Percentiles rank a stretch among this genome's conserved stretches.
These are phyloP conservation scores for Nannizziopsis arthrosporioides DNA, from an alignment of 2,329 filamentous ascomycete genomes.

Conservation along the genomic window DNA sequence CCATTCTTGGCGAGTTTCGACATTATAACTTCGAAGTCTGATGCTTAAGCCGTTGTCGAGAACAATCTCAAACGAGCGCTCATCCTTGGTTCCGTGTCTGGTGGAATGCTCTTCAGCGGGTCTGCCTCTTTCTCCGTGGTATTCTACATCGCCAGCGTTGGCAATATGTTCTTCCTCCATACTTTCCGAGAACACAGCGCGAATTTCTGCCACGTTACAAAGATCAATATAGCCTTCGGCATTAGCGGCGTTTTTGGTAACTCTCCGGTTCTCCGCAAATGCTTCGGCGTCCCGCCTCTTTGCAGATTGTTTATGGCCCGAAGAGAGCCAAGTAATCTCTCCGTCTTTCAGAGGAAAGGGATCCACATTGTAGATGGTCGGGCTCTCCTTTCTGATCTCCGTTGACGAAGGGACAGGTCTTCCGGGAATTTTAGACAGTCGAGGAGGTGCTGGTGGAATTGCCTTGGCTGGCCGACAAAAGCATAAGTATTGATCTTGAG, in stretches of 20 bases:
- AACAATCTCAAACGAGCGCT: conserved; percentile 50
- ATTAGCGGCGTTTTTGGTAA: conserved; percentile 45
- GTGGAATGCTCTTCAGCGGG: conserved; percentile 32
- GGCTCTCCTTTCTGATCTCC: conserved; percentile 46
- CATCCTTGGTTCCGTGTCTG: conserved; percentile 43
- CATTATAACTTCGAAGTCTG: conserved; percentile 49
- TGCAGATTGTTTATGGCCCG: conserved; percentile 33
- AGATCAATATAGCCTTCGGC: conserved; percentile 56
- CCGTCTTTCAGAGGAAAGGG: conserved; percentile 47
- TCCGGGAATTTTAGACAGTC: conserved; percentile 34
- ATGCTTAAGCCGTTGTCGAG: conserved; percentile 51
- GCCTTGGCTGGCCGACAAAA: conserved; percentile 52
- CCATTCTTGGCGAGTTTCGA: conserved; percentile 50
- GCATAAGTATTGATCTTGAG: conserved; percentile 51
- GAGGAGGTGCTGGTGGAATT: conserved; percentile 48
- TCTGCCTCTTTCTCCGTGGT: conserved; percentile 32
- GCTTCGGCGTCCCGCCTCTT: conserved; percentile 47
- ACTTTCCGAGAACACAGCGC: conserved; percentile 43
- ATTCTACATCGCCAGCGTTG: conserved; percentile 46
- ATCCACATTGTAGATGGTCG: conserved; percentile 50
- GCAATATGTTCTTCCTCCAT: conserved; percentile 43
- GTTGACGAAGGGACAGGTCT: conserved; percentile 42
- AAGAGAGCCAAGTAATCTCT: conserved; percentile 46
- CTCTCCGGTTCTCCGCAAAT: conserved; percentile 47
- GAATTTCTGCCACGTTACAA: conserved; percentile 45